Evolutionary conservation across 106 monocot species (phyloP).

Genomic region (Allium sativum): DNA sequence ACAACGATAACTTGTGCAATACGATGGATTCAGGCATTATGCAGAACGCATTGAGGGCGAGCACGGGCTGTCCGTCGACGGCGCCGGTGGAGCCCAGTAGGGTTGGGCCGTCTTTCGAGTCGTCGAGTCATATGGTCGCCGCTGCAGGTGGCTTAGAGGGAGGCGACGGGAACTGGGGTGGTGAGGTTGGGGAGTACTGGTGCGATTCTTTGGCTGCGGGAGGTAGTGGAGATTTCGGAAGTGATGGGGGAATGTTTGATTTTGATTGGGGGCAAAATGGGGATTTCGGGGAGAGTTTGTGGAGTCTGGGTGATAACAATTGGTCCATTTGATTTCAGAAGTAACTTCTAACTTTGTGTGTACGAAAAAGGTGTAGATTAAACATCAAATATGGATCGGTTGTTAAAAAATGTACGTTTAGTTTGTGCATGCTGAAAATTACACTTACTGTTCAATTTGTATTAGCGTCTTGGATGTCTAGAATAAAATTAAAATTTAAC

Average conservation of each 20-base stretch:
- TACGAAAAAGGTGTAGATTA: no score
- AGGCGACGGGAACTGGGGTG: not conserved
- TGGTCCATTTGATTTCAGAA: conserved; percentile 3
- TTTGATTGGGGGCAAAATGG: conserved; percentile 17
- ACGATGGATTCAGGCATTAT: not conserved
- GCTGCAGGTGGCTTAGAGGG: not conserved
- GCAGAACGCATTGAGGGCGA: not conserved
- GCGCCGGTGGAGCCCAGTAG: not conserved
- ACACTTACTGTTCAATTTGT: no score
- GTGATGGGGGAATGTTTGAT: conserved; percentile 22
- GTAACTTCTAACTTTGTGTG: no score
- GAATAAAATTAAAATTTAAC: no score
- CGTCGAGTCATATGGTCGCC: not conserved
- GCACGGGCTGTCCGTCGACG: not conserved
- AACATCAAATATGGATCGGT: no score
- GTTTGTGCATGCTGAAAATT: no score
- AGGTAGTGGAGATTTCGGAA: not conserved
- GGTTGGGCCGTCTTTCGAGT: conserved; percentile 7
- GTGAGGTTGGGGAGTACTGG: conserved; percentile 2
- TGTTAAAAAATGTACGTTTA: no score
- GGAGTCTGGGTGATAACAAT: conserved; percentile 29
- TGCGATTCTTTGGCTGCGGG: not conserved
- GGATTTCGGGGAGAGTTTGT: conserved; percentile 22
- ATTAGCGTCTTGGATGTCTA: no score
- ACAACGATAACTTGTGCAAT: not conserved